A percentile compares a stretch with the other conserved stretches of the same genome.
Evolutionary conservation across 1,139 yeast species (phyloP).

Genomic region (Entelexis sorbosivorans): DNA sequence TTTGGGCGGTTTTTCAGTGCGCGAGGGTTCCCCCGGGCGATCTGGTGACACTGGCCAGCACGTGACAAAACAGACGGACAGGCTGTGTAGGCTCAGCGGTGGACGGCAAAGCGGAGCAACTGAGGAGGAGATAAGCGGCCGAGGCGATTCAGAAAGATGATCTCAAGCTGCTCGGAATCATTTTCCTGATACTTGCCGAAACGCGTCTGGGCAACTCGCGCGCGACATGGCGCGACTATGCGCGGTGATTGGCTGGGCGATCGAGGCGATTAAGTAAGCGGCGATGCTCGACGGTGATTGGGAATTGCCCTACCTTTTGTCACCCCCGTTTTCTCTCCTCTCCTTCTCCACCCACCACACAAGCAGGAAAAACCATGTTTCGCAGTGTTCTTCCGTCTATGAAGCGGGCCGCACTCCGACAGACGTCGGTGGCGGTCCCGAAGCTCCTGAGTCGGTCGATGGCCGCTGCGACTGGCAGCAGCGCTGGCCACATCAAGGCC

Average conservation of each 20-base stretch:
- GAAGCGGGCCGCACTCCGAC: conserved; percentile 25
- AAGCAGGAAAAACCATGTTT: conserved; percentile 20
- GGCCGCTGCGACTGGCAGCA: conserved; percentile 22
- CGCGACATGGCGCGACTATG: not conserved
- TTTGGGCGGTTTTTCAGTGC: not conserved
- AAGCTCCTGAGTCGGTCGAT: conserved; percentile 21
- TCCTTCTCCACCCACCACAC: conserved; percentile 13
- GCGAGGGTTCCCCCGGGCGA: not conserved
- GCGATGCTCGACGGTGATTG: conserved; percentile 17
- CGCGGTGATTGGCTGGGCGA: conserved; percentile 4
- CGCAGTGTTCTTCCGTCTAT: conserved; percentile 26
- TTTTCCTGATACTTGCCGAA: not conserved
- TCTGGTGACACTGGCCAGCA: not conserved
- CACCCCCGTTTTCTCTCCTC: conserved; percentile 10
- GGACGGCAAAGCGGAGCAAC: not conserved
- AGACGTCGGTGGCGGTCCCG: conserved; percentile 18
- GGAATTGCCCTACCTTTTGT: conserved; percentile 14
- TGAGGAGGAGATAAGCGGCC: not conserved
- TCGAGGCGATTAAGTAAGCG: not conserved
- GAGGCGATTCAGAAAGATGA: not conserved
- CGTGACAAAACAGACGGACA: not conserved
- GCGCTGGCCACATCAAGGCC: conserved; percentile 36
- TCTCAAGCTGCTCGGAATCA: not conserved
- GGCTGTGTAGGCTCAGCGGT: not conserved
- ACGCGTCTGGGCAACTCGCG: not conserved